Base-by-base conservation (phyloP, 140 eudicot species). In the Flaveria floridana region DNA sequence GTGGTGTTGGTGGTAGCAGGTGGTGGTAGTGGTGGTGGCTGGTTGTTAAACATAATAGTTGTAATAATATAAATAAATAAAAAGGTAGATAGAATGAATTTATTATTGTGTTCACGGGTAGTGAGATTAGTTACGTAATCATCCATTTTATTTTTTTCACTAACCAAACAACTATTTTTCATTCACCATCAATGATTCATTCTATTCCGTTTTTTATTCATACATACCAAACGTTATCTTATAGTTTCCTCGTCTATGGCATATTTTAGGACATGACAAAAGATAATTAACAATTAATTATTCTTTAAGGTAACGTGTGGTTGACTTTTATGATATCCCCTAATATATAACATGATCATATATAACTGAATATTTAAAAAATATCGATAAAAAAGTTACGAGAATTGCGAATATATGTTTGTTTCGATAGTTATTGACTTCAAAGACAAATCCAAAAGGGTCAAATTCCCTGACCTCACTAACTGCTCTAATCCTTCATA, bases 381-480 rank as follows among this genome's bases (percentile, higher is more conserved):
- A 9, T 63, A 13, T 42, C 9, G 11, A 67, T 42, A 18, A 42
- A 42, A 67, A 10, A 67, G 23, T 23, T 57, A 9, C 11, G 72
- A 67, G 62, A 50, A 26, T 48, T 70, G 74, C 50, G 74, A 70
- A 6, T 25, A 50, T 51, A 26, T 30, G 26, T 34, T 71, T 73
- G 78, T 73, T 73, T 73, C 30, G 61, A 52, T 48, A 23, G 72
- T 64, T 30, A 65, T 75, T 64, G 79, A 75, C 79, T 76, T 76
- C 14, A 47, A 20, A 19, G 75, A 76, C 28, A n/a, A 56, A 20
- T 65, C 68, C 75, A 67, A 76, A 76, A 53, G 68, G 73, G 86
- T 85, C 86, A 82, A 85, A 76, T 78, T 75, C 80, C 71, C 55
- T 85, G 82, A 85, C 78, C 68, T 51, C 78, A 53, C 46, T 55